Evolutionary conservation across 148 eudicot genomes (phyloP).

Genomic region (Fagopyrum esculentum): DNA sequence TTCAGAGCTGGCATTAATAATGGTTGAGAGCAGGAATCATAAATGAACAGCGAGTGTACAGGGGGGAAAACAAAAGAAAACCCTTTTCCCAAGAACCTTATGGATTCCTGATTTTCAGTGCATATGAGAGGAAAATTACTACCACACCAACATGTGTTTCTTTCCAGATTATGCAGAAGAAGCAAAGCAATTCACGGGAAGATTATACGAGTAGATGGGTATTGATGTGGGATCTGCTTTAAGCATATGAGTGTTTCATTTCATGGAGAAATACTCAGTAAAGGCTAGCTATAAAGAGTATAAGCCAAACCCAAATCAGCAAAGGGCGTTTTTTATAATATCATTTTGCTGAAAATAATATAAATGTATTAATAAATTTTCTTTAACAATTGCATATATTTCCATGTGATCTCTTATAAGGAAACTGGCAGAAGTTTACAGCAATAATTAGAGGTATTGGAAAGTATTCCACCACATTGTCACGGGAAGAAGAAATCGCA

Average conservation of each 20-base stretch:
- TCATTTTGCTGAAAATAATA: not conserved
- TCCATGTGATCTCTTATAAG: too few relatives aligned
- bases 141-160: not conserved
- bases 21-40: not conserved
- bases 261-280: not conserved
- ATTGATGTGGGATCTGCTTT: constrained; percentile 1
- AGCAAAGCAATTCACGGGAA: not conserved
- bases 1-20: constrained; percentile 2
- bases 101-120: not conserved
- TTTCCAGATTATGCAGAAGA: constrained; percentile 7
- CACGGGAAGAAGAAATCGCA: too few relatives aligned
- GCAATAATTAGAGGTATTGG: too few relatives aligned
- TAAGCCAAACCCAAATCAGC: not conserved
- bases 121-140: not conserved
- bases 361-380: too few relatives aligned
- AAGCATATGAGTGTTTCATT: not conserved
- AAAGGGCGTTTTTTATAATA: constrained; percentile 6
- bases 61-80: not conserved
- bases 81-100: not conserved
- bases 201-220: not conserved
- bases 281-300: not conserved
- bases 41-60: not conserved
- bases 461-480: too few relatives aligned
- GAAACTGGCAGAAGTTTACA: too few relatives aligned
- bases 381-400: too few relatives aligned